phyloP scores from a whole-genome alignment of 2,329 filamentous ascomycete species.

The Aphanocladium album region DNA sequence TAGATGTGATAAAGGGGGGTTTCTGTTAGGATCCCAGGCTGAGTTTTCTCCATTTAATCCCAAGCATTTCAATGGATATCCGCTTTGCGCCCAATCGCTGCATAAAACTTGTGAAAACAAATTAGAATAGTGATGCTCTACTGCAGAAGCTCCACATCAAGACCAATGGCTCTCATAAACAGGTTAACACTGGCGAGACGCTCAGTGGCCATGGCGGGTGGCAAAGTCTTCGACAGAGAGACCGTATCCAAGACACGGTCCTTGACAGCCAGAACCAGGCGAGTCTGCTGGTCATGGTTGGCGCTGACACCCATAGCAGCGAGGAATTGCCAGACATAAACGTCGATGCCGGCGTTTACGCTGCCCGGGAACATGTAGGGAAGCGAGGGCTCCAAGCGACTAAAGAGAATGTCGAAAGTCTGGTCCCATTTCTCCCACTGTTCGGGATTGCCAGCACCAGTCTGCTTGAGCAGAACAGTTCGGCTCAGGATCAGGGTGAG shows the following conservation, averaged over 20 bases:
- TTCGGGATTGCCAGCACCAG: constrained; percentile 61
- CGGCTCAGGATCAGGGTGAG: constrained; percentile 92
- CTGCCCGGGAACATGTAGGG: constrained; percentile 84
- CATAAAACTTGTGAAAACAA: background rate
- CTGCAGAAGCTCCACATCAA: constrained; percentile 77
- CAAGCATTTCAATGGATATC: constrained; percentile 2
- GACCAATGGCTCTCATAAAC: constrained; percentile 97
- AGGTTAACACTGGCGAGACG: constrained; percentile 90
- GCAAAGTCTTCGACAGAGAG: constrained; percentile 79
- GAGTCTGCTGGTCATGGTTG: constrained; percentile 89
- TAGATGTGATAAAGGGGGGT: background rate
- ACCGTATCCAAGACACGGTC: constrained; percentile 97
- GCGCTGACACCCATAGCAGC: constrained; percentile 92
- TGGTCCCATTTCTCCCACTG: constrained; percentile 79
- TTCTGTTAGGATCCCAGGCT: background rate
- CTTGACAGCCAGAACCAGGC: constrained; percentile 92
- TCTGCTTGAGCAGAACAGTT: constrained; percentile 87
- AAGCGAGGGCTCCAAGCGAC: constrained; percentile 76
- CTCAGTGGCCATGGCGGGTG: constrained; percentile 76
- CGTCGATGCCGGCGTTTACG: constrained; percentile 85
- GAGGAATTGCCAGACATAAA: constrained; percentile 97
- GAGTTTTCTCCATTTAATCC: background rate
- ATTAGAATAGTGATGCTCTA: constrained; percentile 20
- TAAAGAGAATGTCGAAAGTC: constrained; percentile 83
- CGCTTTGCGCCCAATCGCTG: constrained; percentile 1